phyloP scores from a whole-genome alignment of 208 protist genomes.

The Strigomonas culicis region DNA sequence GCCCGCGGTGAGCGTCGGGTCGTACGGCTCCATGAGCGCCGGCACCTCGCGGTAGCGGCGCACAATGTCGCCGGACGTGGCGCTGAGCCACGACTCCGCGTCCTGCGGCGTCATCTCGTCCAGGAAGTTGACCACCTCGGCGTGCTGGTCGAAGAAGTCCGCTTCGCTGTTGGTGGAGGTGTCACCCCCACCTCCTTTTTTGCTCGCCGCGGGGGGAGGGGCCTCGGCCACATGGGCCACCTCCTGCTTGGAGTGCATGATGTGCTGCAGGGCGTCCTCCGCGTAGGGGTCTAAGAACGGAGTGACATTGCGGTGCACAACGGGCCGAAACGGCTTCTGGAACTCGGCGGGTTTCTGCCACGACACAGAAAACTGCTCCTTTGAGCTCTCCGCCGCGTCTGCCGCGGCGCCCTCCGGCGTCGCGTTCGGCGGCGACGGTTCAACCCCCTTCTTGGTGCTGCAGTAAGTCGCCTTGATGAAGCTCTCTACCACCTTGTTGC shows the following conservation, averaged over 20 bases:
- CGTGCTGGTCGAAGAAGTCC: constrained; percentile 58
- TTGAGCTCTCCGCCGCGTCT: background rate
- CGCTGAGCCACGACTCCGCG: constrained; percentile 25
- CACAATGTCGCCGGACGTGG: constrained; percentile 31
- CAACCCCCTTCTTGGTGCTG: background rate
- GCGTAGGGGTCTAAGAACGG: constrained; percentile 81
- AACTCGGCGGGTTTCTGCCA: constrained; percentile 75
- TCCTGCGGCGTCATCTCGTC: constrained; percentile 49
- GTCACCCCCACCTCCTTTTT: constrained; percentile 4
- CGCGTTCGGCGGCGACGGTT: background rate
- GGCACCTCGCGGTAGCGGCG: constrained; percentile 58
- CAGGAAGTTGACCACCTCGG: constrained; percentile 65
- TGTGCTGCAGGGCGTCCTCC: constrained; percentile 15
- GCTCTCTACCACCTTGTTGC: background rate
- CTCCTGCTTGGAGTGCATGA: constrained; percentile 36
- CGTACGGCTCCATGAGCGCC: constrained; percentile 75
- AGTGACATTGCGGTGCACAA: constrained; percentile 84
- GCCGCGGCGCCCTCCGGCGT: background rate
- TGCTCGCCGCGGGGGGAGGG: background rate
- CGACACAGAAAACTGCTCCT: constrained; percentile 16
- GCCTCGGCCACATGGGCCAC: constrained; percentile 1
- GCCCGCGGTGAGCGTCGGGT: constrained; percentile 45
- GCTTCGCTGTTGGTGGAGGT: constrained; percentile 4
- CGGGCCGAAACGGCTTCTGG: constrained; percentile 83
- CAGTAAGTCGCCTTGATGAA: background rate